Base-by-base conservation (phyloP, 2,329 filamentous ascomycete species). In the Thielaviopsis ethacetica region DNA sequence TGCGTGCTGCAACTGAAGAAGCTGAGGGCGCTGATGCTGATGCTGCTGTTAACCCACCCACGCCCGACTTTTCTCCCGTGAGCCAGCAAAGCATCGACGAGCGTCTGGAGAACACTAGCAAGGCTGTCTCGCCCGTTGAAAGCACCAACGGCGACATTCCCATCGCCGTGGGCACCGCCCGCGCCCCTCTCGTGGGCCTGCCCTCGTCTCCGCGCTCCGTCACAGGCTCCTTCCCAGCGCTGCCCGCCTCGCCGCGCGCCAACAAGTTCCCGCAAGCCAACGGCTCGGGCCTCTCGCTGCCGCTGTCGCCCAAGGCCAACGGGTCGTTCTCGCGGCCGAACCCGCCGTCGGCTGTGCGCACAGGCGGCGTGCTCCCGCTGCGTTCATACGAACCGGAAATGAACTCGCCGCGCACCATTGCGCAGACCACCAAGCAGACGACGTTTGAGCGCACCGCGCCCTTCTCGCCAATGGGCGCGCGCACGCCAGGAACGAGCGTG, bases 401-500 rank as follows among this genome's bases (percentile, higher is more conserved):
- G 53, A 69, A 69, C 56, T 81, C 79, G 27, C 79, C 80, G 1
- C 72, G 71, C 4, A 72, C 74, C 5, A 69, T 71, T 38, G 63
- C 67, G 6, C 71, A 74, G 57, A 76, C 72, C 3, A 81, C 80
- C 27, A 84, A 83, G 71, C 81, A 84, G 67, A 85, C 82, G 0
- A 78, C 83, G 1, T 80, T 85, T 62, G 81, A 84, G 65, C 73
- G 82, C 34, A 72, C 71, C 22, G 72, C 70, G 0, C 77, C 79
- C 1, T 65, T 80, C 59, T 80, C 80, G 2, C 82, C 83, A 2
- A 71, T 70, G 0, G 80, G 78, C 0, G 73, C 81, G 24, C 79
- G 78, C 53, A 85, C 82, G 2, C 86, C 85, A 0, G 81, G 79
- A 4, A 76, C 74, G 22, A 76, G 81, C 1, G 78, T 83, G 22